Evolutionary conservation across 495 filamentous ascomycete species (phyloP).

Genomic region (Xanthoparmelia taractica): DNA sequence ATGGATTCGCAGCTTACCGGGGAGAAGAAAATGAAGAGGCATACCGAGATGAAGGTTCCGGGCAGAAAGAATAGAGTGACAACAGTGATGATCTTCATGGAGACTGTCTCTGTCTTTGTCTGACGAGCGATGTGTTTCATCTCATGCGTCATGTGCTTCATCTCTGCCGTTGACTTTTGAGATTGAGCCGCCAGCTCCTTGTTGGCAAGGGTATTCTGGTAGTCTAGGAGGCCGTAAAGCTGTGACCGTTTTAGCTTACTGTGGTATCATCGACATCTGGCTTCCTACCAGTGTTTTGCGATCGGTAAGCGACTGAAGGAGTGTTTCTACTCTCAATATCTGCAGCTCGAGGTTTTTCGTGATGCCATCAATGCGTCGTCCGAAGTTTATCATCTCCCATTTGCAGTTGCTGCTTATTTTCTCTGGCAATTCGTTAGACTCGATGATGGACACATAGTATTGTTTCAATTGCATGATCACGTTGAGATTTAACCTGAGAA

Average conservation of each 20-base stretch:
- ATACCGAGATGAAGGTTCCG: slow-evolving; percentile 37
- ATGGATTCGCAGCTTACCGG: neutral
- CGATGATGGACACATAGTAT: neutral
- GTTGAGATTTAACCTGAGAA: slow-evolving; percentile 33
- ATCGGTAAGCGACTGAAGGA: neutral
- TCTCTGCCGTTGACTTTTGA: slow-evolving; percentile 21
- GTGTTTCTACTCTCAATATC: slow-evolving; percentile 12
- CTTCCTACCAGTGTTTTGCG: neutral
- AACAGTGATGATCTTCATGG: slow-evolving; percentile 37
- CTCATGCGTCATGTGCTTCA: slow-evolving; percentile 28
- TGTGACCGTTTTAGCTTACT: neutral
- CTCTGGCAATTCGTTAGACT: slow-evolving; percentile 6
- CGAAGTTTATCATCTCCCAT: neutral
- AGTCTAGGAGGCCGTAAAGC: slow-evolving; percentile 22
- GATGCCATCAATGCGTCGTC: neutral
- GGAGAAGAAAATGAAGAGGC: slow-evolving; percentile 8
- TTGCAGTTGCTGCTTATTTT: neutral
- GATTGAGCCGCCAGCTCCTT: neutral
- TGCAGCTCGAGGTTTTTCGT: neutral
- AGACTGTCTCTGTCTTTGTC: slow-evolving; percentile 35
- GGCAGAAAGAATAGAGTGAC: slow-evolving; percentile 38
- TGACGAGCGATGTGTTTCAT: slow-evolving; percentile 34
- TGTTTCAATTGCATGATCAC: slow-evolving; percentile 20
- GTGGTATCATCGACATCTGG: neutral
- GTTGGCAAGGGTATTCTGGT: slow-evolving; percentile 13